Base-by-base conservation (phyloP, 2,329 filamentous ascomycete genomes). In the Emydomyces testavorans region DNA sequence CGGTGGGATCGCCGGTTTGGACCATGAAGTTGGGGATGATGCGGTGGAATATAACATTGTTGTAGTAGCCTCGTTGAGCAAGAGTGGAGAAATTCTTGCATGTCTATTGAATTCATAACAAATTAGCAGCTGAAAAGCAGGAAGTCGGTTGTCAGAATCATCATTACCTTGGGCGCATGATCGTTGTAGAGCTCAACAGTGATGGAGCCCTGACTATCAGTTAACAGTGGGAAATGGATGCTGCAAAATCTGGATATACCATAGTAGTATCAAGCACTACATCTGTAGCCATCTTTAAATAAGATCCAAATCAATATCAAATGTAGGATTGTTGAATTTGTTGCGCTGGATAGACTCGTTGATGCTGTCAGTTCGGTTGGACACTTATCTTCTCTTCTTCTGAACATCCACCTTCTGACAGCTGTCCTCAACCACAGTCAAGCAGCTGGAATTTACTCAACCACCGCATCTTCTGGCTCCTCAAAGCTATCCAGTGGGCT, bases 21-120 rank as follows among this genome's bases (percentile, higher is more conserved):
- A 94, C 76, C 90, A 98, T 96, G 73, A 98, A 98, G 68, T 86
- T 80, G 45, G 86, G 81, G 61, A 98, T 96, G 58, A 96, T 82
- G 64, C 92, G 88, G 73, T 96, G 92, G 75, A 96, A 90, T 61
- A 89, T 71, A 51, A 85, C 79, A 62, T 70, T 72, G 70, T 92
- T 79, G 77, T 94, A 98, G 77, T 95, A 96, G 57, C 85, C 85
- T 57, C 88, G 77, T 53, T 77, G 71, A 16, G 81, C 79, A 45
- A 96, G 85, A 3, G 83, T 85, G 21, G 75, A 65, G 70, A 96
- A 96, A 75, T 96, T 94, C 52, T 76, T 77, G 76, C 86, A 93
- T 20, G 88, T 89, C 65, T 82, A 57, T 23, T 18, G 15, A 46
- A 18, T 16, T 24, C 10, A 6, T 31, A n/a, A 29, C 6, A 1